phyloP scores from a whole-genome alignment of 2,329 filamentous ascomycete species.

The Leptographium procerum region DNA sequence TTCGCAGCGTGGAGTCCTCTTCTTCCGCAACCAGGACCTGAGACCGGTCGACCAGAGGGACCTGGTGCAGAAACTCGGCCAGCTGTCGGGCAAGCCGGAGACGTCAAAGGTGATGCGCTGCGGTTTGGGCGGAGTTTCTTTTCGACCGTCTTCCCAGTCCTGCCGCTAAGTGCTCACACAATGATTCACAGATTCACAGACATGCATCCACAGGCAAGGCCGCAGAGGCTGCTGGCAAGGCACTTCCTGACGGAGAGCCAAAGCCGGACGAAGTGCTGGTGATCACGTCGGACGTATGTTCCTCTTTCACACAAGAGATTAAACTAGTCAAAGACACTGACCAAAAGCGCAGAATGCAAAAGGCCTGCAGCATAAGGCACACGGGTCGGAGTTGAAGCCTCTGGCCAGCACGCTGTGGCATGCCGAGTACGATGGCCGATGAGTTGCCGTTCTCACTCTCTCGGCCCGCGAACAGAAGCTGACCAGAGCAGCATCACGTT shows the following conservation, averaged over 20 bases:
- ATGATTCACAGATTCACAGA: neutral
- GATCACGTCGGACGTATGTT: neutral
- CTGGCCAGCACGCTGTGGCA: neutral
- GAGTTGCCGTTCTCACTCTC: neutral
- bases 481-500: neutral
- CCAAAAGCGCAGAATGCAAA: neutral
- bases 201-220: neutral
- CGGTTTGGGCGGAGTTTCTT: too few relatives aligned
- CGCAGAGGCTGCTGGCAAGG: neutral
- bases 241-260: neutral
- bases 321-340: too few relatives aligned
- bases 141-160: too few relatives aligned
- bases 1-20: conserved; percentile 53
- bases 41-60: conserved; percentile 47
- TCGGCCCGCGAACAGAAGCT: neutral
- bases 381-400: neutral
- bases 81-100: conserved; percentile 45
- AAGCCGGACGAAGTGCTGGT: neutral
- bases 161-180: neutral
- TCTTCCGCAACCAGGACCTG: conserved; percentile 51
- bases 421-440: neutral
- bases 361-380: neutral
- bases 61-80: conserved; percentile 44
- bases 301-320: too few relatives aligned
- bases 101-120: conserved; percentile 26